Base-by-base conservation (phyloP, 257 asterid genomes). In the Plantago ovata region DNA sequence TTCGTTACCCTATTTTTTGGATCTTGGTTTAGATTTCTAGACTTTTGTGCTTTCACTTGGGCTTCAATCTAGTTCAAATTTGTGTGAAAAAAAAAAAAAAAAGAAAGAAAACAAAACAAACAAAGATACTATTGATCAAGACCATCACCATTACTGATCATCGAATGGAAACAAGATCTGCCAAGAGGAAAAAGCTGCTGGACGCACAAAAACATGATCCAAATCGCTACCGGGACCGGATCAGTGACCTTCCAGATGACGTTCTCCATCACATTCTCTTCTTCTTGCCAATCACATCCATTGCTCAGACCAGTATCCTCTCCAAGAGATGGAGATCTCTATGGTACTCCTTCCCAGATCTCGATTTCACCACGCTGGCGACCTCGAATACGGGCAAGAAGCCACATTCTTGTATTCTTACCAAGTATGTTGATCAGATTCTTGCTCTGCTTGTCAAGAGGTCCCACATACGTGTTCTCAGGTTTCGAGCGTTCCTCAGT, bases 131-230 rank as follows among this genome's bases (percentile, higher is more conserved):
- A 28, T 8, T 28, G 33, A 28, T 28, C 36, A 28, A 3, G 7
- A 28, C 36, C 67, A 56, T 38, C 38, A 65, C 52, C 64, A 39
- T 11, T 8, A 54, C 13, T 22, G 22, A 20, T 59, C 56, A 58
- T 73, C 24, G 24, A 53, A 89, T 89, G 97, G 95, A 89, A 74
- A 86, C 97, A 40, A 71, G 95, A 84, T 86, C 89, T 13, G 77
- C 79, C 2, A 89, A 82, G 72, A 72, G 78, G 61, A 89, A 75
- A 61, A 86, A 66, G 64, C 77, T 61, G 15, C 45, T 47, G 7
- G 33, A 58, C 33, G 32, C 49, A 19, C 60, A 8, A 13, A 14
- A 45, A 19, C 5, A 15, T 3, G 12, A 23, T 18, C 14, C 43
- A 47, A 53, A 38, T 10, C 15, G 38, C 12, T 39, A 61, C 2